phyloP scores from a whole-genome alignment of 768 basidiomycete genomes.

The Termitomyces titanicus region DNA sequence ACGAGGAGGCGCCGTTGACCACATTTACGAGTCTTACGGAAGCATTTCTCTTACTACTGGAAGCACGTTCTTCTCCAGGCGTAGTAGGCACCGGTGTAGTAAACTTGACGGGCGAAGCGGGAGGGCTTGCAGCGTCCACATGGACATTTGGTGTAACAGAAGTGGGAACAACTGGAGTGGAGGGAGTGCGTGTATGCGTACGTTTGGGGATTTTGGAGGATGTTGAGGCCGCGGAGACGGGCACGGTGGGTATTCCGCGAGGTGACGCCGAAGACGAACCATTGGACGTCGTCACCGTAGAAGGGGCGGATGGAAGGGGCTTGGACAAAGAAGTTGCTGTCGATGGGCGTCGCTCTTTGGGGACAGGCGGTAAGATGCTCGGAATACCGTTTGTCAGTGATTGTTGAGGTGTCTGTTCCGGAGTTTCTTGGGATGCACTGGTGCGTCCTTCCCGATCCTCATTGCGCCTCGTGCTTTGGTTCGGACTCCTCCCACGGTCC shows the following conservation, averaged over 20 bases:
- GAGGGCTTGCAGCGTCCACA: conserved; percentile 35
- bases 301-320: conserved; percentile 22
- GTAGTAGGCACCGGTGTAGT: conserved; percentile 3
- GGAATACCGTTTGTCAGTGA: conserved; percentile 5
- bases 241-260: not conserved
- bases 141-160: conserved; percentile 28
- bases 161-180: conserved; percentile 5
- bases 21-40: not conserved
- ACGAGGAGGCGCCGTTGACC: conserved; percentile 23
- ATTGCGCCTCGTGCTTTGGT: conserved; percentile 25
- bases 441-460: conserved; percentile 23
- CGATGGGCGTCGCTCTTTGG: conserved; percentile 31
- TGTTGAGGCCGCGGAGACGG: not conserved
- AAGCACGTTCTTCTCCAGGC: conserved; percentile 26
- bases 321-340: conserved; percentile 22
- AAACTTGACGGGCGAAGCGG: conserved; percentile 27
- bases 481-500: conserved; percentile 16
- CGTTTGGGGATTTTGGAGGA: conserved; percentile 7
- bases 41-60: not conserved
- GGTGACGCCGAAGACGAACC: not conserved
- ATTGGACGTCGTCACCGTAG: not conserved
- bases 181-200: conserved; percentile 7
- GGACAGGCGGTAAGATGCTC: conserved; percentile 9
- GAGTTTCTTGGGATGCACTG: not conserved
- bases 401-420: not conserved